Evolutionary conservation across 441 rosid genomes (phyloP).

Genomic region (Pelargonium citronellum): DNA sequence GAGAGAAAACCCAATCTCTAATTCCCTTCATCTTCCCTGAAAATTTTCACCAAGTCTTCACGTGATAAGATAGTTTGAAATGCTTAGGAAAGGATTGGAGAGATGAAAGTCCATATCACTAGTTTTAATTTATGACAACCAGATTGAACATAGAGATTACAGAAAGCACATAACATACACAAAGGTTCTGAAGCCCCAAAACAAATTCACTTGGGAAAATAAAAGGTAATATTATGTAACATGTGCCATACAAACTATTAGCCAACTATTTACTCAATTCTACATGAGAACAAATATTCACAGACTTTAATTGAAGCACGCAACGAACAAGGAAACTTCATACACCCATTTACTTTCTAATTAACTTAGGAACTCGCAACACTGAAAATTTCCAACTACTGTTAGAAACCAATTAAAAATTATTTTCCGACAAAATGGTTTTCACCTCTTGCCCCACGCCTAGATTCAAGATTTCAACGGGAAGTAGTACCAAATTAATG

Average conservation of each 20-base stretch:
- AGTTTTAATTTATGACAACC: background rate
- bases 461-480: too few species aligned
- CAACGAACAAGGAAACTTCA: background rate
- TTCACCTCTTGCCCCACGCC: background rate
- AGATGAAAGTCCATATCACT: background rate
- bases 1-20: slow-evolving; percentile 69
- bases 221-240: background rate
- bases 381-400: background rate
- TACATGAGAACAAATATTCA: background rate
- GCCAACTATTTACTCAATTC: background rate
- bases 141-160: background rate
- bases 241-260: background rate
- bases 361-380: background rate
- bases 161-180: background rate
- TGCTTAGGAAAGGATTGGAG: background rate
- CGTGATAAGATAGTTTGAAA: background rate
- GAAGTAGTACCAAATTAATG: too few species aligned
- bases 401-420: background rate
- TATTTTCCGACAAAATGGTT: background rate
- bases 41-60: background rate
- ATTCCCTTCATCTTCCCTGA: slow-evolving; percentile 62
- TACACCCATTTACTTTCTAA: background rate
- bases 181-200: background rate
- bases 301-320: background rate
- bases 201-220: background rate